Percentiles rank a stretch among this genome's conserved stretches.
These are phyloP conservation scores for Nymphaea thermarum DNA, from an alignment of 164 flowering plant genomes.

Conservation along the genomic window DNA sequence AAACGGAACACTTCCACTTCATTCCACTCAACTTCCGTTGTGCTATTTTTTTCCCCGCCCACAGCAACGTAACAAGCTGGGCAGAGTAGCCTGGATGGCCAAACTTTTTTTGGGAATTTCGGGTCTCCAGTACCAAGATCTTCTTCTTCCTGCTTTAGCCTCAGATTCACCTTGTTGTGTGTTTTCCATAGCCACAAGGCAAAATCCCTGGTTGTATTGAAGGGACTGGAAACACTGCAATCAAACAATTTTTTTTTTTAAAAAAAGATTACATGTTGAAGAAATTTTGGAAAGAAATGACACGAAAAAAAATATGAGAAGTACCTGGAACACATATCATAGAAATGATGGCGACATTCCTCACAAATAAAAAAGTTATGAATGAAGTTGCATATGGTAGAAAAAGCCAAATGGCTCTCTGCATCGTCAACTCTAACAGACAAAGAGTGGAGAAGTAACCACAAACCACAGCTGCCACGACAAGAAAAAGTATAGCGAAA, in stretches of 20 bases:
- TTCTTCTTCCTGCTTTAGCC: constrained; percentile 79
- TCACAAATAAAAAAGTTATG: constrained; percentile 86
- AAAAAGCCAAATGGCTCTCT: constrained; percentile 75
- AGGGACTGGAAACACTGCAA: constrained; percentile 62
- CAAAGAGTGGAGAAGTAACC: constrained; percentile 87
- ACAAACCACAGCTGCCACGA: constrained; percentile 83
- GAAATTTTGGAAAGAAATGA: neutral
- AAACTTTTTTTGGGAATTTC: constrained; percentile 71
- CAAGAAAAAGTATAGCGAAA: too few species aligned
- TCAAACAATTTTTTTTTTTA: constrained; percentile 2
- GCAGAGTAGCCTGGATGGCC: constrained; percentile 91
- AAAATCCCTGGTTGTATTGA: constrained; percentile 56
- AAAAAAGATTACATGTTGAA: neutral
- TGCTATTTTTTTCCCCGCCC: neutral
- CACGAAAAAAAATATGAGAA: neutral
- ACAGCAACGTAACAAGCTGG: constrained; percentile 48
- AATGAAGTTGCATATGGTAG: constrained; percentile 63
- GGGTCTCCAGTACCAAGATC: constrained; percentile 65
- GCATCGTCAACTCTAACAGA: constrained; percentile 85
- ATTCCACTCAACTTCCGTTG: constrained; percentile 44
- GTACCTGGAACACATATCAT: constrained; percentile 88
- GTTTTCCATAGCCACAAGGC: constrained; percentile 88
- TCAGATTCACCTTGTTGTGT: constrained; percentile 77
- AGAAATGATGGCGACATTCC: constrained; percentile 88
- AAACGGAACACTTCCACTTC: constrained; percentile 62